phyloP scores from a whole-genome alignment of 371 early-diverging fungal genomes.

The Rozella allomycis region DNA sequence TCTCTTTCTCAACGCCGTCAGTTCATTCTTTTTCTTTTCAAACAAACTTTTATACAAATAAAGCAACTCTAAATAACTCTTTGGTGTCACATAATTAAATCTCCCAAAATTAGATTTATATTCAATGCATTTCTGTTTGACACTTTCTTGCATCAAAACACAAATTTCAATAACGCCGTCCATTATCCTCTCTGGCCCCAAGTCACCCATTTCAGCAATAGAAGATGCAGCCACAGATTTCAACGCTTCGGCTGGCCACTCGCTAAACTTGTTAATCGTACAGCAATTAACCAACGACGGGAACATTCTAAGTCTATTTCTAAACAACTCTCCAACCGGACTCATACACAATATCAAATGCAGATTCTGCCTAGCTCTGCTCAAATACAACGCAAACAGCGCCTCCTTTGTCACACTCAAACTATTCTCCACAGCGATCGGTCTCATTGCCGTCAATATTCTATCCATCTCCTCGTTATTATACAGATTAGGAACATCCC shows the following conservation, averaged over 20 bases:
- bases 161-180: constrained; percentile 34
- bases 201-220: constrained; percentile 18
- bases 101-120: constrained; percentile 23
- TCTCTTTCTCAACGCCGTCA: constrained; percentile 24
- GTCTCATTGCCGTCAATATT: constrained; percentile 27
- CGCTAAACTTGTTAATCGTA: constrained; percentile 37
- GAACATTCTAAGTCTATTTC: constrained; percentile 33
- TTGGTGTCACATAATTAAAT: constrained; percentile 32
- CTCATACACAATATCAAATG: constrained; percentile 36
- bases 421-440: constrained; percentile 15
- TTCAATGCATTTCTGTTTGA: constrained; percentile 19
- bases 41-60: constrained; percentile 23
- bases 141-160: constrained; percentile 34
- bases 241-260: constrained; percentile 38
- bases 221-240: constrained; percentile 28
- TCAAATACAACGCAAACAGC: constrained; percentile 21
- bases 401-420: constrained; percentile 11
- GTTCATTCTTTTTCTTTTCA: constrained; percentile 28
- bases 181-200: constrained; percentile 30
- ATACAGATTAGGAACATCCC: constrained; percentile 37
- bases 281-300: constrained; percentile 36
- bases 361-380: constrained; percentile 15
- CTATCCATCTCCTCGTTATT: constrained; percentile 26
- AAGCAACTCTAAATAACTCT: constrained; percentile 27
- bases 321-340: constrained; percentile 35